Base-by-base conservation (phyloP, 768 basidiomycete genomes). In the Mycena filopes region DNA sequence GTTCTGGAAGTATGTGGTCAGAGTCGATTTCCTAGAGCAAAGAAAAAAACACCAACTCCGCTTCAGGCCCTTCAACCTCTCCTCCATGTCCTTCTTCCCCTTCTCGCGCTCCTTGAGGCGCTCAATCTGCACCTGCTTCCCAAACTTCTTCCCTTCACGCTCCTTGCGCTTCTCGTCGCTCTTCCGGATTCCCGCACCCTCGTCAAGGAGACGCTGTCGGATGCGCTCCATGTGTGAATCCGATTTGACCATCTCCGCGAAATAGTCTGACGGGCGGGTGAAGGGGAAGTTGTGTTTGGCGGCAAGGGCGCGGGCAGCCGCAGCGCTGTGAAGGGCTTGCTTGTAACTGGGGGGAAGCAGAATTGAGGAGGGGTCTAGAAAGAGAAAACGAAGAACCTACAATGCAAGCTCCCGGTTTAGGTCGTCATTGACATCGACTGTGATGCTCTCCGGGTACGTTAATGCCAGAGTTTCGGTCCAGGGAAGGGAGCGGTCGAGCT, bases 201-300 rank as follows among this genome's bases (percentile, higher is more conserved):
- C 98, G 78, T 99, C 93, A 28, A 99, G 84, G 26, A 99, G 78
- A 20, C 91, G 88, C 66, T 95, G 91, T 57, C 98, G 91, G 70
- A 99, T 93, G 63, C 95, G 89, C 76, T 98, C 95, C 98, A 99
- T 99, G 79, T 99, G 98, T 9, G 92, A 82, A 72, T 99, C 98
- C 33, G 90, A 91, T 78, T 99, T 98, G 70, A 98, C 92, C 97
- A 99, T 99, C 80, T 99, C 97, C 25, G 97, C 97, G 69, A 97
- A 99, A 77, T 96, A 99, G 78, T 98, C 97, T 0, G 87, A 71
- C 0, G 98, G 98, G 16, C 97, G 91, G 12, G 93, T 92, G 79
- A 98, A 99, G 0, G 96, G 89, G 63, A 95, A 81, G 25, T 88
- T 86, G 75, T 90, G 85, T 71, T 93, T 90, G 15, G 84, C 79